Base-by-base conservation (phyloP, 345 rosid species). In the Citrus australasica region DNA sequence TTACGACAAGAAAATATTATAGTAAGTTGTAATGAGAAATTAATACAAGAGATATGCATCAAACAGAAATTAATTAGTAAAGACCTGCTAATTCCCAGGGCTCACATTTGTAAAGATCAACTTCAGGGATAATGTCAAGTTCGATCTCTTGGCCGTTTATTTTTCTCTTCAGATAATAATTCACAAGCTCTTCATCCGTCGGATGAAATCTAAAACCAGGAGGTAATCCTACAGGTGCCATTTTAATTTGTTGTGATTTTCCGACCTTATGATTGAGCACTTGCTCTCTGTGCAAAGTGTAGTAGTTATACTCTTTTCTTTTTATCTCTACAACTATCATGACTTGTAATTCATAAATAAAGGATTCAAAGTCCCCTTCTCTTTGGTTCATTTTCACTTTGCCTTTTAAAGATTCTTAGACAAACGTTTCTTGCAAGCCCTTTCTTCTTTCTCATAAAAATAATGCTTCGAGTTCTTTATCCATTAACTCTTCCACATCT, bases 21-120 rank as follows among this genome's bases (percentile, higher is more conserved):
- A 16, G 22, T 53, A 53, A 2, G 58, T 53, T 17, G 17, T 16
- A 53, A 53, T 53, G 58, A 53, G 22, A 53, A 46, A 46, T 46
- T 42, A 42, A 42, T 42, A 13, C 16, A 42, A 46, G 14, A 46
- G 16, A 46, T 3, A 46, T 46, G 13, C 19, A 53, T 17, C 22
- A 13, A 59, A 55, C 27, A 66, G 10, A 42, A 48, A 58, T 63
- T 3, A 11, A 62, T 35, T 55, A 28, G 65, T 2, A 24, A 35
- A 9, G 71, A 89, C 98, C 98, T 83, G 98, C 85, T 75, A 93
- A 81, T 74, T 94, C 98, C 98, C 98, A 94, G 1, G 98, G 98
- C 89, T 94, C 98, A 64, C 97, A 91, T 90, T 94, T 94, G 93
- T 94, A 94, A 84, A 94, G 96, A 86, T 94, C 98, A 76, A 94